These are phyloP conservation scores for Graphilbum fragrans DNA, from an alignment of 2,329 filamentous ascomycete genomes.

Conservation along the genomic window DNA sequence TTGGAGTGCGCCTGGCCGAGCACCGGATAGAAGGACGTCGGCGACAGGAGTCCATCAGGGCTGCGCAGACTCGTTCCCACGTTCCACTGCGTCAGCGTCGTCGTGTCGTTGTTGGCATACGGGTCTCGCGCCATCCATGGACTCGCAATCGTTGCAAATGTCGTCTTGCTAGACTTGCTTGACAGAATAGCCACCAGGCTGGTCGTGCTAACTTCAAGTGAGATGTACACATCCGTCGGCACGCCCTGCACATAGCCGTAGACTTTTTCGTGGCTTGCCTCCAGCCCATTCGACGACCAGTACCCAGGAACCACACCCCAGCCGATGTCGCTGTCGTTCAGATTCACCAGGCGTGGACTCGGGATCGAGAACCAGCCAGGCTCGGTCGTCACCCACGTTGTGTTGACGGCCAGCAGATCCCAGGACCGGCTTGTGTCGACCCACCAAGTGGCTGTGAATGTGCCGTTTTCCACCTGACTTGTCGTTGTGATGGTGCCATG, in stretches of 20 bases:
- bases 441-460: slow-evolving; percentile 4
- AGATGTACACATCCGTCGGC: neutral
- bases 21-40: slow-evolving; percentile 6
- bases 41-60: slow-evolving; percentile 2
- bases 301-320: slow-evolving; percentile 8
- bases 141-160: slow-evolving; percentile 1
- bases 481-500: neutral
- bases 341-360: slow-evolving; percentile 2
- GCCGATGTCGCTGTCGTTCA: slow-evolving; percentile 3
- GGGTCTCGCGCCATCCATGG: slow-evolving; percentile 5
- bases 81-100: slow-evolving; percentile 6
- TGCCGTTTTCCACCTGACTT: slow-evolving; percentile 1
- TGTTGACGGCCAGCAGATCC: slow-evolving; percentile 6
- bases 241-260: slow-evolving; percentile 8
- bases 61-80: slow-evolving; percentile 6
- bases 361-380: slow-evolving; percentile 5
- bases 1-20: slow-evolving; percentile 7
- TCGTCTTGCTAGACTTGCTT: neutral
- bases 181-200: slow-evolving; percentile 4
- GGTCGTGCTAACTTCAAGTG: slow-evolving; percentile 4
- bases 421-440: slow-evolving; percentile 4
- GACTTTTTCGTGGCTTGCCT: neutral
- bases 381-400: slow-evolving; percentile 2
- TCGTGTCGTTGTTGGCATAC: neutral
- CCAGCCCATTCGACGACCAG: slow-evolving; percentile 5